Conservation (phyloP, 495 filamentous ascomycete species). For the Aspergillus biplanus region DNA sequence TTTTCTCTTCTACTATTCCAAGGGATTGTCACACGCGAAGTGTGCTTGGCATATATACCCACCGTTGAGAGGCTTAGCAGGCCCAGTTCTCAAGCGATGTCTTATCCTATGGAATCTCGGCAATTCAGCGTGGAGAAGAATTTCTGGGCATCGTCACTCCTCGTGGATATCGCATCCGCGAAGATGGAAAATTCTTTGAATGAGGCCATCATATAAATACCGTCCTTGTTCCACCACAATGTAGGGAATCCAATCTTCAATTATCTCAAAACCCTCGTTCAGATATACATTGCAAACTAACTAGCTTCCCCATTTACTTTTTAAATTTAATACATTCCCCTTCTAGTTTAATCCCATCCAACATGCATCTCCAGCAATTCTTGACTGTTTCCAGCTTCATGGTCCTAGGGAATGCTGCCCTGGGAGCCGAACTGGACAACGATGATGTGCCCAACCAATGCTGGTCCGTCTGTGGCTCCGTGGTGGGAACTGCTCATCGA, state of each 20-base stretch:
- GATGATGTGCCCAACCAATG: slow-evolving; percentile 40
- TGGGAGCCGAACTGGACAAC: slow-evolving; percentile 35
- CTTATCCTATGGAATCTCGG: background rate
- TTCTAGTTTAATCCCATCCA: slow-evolving; percentile 10
- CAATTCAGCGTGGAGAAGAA: background rate
- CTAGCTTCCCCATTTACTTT: background rate
- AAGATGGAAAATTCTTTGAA: background rate
- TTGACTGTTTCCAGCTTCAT: slow-evolving; percentile 35
- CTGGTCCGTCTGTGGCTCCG: slow-evolving; percentile 33
- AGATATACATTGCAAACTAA: no score
- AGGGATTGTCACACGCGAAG: background rate
- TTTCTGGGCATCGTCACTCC: slow-evolving; percentile 12
- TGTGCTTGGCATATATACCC: slow-evolving; percentile 9
- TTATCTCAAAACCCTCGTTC: no score
- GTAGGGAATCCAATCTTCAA: background rate
- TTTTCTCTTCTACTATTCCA: background rate
- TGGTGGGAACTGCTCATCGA: slow-evolving; percentile 31
- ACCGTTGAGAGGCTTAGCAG: slow-evolving; percentile 5
- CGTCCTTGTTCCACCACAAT: background rate
- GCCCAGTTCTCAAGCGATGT: background rate
- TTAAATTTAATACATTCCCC: slow-evolving; percentile 2
- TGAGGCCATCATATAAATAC: background rate
- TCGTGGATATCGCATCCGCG: background rate
- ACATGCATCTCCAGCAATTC: slow-evolving; percentile 34
- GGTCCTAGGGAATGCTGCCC: slow-evolving; percentile 31